Percentiles rank a stretch among this genome's conserved stretches.
phyloP scores from a whole-genome alignment of 1,284 basidiomycete species.

The Ustilago xerochloae region DNA sequence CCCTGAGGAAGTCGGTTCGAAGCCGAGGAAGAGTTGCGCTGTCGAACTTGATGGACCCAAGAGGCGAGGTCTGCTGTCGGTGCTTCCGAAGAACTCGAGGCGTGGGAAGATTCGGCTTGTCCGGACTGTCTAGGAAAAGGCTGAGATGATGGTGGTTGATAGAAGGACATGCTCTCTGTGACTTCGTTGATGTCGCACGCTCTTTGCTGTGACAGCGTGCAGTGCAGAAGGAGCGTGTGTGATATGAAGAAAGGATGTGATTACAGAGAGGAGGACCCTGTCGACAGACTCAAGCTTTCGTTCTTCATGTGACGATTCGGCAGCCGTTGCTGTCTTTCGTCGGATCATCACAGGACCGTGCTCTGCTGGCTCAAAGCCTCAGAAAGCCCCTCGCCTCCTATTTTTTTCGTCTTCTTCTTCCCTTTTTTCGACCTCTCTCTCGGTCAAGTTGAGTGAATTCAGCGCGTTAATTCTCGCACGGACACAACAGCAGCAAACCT shows the following conservation, averaged over 20 bases:
- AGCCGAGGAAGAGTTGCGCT: conserved; percentile 37
- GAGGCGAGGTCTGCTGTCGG: conserved; percentile 42
- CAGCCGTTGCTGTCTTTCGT: no score
- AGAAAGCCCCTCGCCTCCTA: conserved; percentile 11
- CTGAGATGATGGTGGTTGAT: conserved; percentile 16
- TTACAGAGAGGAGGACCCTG: conserved; percentile 28
- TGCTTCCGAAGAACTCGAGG: conserved; percentile 9
- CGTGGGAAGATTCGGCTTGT: conserved; percentile 14
- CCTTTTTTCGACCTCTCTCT: not conserved
- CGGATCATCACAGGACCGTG: conserved; percentile 12
- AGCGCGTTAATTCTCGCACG: not conserved
- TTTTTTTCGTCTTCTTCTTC: conserved; percentile 14
- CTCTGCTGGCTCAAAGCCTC: not conserved
- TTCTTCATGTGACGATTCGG: conserved; percentile 7
- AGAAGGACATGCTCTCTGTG: conserved; percentile 22
- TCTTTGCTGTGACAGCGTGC: conserved; percentile 10
- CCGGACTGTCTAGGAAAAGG: conserved; percentile 10
- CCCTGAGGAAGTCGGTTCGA: conserved; percentile 6
- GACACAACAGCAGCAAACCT: no score
- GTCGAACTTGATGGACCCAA: conserved; percentile 43
- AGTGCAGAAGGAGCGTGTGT: conserved; percentile 3
- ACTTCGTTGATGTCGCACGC: not conserved
- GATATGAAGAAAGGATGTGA: conserved; percentile 24
- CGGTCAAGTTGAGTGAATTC: not conserved
- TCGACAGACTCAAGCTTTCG: conserved; percentile 1